These are phyloP conservation scores for Dentipellis sp. DNA, from an alignment of 768 basidiomycete species.

Conservation along the genomic window DNA sequence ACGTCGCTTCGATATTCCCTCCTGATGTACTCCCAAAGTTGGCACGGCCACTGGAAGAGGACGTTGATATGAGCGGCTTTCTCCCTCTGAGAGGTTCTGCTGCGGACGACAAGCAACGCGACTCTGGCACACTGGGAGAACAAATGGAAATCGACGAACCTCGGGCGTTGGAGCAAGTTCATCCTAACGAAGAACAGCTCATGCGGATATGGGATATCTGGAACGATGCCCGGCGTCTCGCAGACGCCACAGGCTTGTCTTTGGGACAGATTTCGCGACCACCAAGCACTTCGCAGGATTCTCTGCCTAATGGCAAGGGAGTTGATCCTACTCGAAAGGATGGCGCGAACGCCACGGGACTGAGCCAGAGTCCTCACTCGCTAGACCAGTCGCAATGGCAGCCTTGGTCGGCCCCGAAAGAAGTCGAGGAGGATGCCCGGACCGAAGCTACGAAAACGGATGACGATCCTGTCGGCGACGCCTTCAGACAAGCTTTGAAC, in stretches of 20 bases:
- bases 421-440: constrained; percentile 49
- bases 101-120: constrained; percentile 20
- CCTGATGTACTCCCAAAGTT: constrained; percentile 46
- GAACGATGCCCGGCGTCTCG: constrained; percentile 55
- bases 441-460: constrained; percentile 69
- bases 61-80: constrained; percentile 83
- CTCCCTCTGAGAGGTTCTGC: constrained; percentile 65
- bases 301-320: neutral
- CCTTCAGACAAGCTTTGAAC: constrained; percentile 42
- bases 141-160: constrained; percentile 1
- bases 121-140: neutral
- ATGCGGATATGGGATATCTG: constrained; percentile 89
- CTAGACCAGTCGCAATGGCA: constrained; percentile 6
- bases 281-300: neutral
- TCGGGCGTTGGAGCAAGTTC: constrained; percentile 30
- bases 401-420: neutral
- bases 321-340: no score
- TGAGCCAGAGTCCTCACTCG: neutral
- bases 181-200: constrained; percentile 93
- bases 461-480: constrained; percentile 72
- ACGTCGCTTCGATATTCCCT: constrained; percentile 64
- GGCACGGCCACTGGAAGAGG: constrained; percentile 72
- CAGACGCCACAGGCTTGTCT: constrained; percentile 4
- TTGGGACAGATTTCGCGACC: neutral
- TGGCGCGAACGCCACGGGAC: neutral